Evolutionary conservation across 2,329 filamentous ascomycete genomes (phyloP).

Genomic region (Phialophora macrospora): DNA sequence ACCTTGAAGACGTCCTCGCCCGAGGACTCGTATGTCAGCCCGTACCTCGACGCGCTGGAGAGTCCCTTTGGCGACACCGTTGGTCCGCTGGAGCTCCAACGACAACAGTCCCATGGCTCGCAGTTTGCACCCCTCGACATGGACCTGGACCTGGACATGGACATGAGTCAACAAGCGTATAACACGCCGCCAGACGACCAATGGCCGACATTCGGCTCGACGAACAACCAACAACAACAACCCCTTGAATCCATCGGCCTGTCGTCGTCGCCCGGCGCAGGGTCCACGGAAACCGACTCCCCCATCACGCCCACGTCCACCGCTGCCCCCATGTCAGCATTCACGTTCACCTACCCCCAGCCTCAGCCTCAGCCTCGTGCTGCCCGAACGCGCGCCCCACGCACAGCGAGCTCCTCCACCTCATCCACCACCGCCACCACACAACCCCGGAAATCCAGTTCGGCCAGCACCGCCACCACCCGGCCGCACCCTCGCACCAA

Average conservation of each 20-base stretch:
- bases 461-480: neutral
- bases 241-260: neutral
- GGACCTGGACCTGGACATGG: neutral
- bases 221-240: too few species aligned
- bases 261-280: neutral
- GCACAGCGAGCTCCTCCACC: neutral
- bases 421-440: too few species aligned
- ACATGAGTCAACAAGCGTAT: neutral
- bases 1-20: neutral
- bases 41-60: constrained; percentile 9
- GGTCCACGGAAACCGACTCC: neutral
- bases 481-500: neutral
- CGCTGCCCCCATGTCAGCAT: neutral
- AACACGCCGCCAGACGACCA: neutral
- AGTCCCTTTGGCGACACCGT: constrained; percentile 3
- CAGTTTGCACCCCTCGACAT: neutral
- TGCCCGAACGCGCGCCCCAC: neutral
- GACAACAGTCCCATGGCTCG: neutral
- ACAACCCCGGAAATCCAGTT: neutral
- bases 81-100: constrained; percentile 1
- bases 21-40: constrained; percentile 11
- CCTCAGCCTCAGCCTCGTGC: neutral
- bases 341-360: neutral
- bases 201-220: neutral
- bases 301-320: neutral